Evolutionary conservation across 2,329 filamentous ascomycete species (phyloP).

Genomic region (Chalara sp.): DNA sequence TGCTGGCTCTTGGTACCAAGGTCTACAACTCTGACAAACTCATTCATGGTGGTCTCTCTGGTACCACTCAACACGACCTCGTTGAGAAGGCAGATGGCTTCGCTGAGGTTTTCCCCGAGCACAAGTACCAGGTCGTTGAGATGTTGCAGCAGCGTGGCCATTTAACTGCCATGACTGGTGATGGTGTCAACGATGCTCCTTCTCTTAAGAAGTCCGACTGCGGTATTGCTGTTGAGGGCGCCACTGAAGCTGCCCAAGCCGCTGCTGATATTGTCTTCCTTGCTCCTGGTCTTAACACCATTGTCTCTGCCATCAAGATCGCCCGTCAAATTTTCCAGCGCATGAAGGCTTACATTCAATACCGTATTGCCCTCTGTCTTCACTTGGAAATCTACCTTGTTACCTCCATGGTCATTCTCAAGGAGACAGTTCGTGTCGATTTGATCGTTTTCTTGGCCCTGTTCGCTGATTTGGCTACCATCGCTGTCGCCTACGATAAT

Average conservation of each 20-base stretch:
- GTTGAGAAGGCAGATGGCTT: constrained; percentile 89
- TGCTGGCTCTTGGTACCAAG: constrained; percentile 72
- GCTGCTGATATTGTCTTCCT: constrained; percentile 93
- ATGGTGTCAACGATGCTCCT: constrained; percentile 90
- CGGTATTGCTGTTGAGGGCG: constrained; percentile 89
- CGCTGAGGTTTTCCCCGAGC: constrained; percentile 89
- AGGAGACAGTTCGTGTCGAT: constrained; percentile 66
- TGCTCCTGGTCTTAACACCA: constrained; percentile 81
- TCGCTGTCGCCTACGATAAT: constrained; percentile 74
- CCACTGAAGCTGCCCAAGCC: constrained; percentile 83
- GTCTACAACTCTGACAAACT: constrained; percentile 76
- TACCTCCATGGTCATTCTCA: constrained; percentile 73
- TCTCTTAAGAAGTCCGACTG: constrained; percentile 92
- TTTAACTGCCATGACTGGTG: constrained; percentile 92
- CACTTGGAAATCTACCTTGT: constrained; percentile 81
- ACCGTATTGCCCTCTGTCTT: constrained; percentile 87
- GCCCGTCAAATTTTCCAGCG: constrained; percentile 94
- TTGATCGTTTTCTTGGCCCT: constrained; percentile 75
- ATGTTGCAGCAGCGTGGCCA: constrained; percentile 91
- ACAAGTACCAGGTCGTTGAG: constrained; percentile 93
- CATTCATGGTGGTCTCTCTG: constrained; percentile 68
- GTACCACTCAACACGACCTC: constrained; percentile 68
- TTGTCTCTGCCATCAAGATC: constrained; percentile 88
- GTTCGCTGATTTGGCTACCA: constrained; percentile 73
- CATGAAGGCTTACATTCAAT: constrained; percentile 94